A percentile compares a stretch with the other conserved stretches of the same genome.
These are phyloP conservation scores for Cryphonectria naterciae DNA, from an alignment of 2,329 filamentous ascomycete genomes.

Conservation along the genomic window DNA sequence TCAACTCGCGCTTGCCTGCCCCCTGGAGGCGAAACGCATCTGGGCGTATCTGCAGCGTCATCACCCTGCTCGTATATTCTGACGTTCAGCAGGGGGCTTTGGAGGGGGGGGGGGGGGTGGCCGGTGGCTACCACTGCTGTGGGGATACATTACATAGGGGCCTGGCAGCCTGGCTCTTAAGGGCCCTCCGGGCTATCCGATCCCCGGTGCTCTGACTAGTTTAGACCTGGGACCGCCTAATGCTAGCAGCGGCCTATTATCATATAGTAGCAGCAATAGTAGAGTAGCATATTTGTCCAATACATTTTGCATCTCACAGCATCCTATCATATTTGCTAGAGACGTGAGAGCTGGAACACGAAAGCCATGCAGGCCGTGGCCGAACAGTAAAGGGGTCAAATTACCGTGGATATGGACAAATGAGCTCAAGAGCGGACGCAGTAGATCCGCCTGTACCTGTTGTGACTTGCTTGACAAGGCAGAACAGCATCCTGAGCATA, in stretches of 20 bases:
- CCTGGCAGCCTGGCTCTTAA: background rate
- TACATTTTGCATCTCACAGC: background rate
- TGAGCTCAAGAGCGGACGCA: background rate
- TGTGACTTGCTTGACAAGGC: background rate
- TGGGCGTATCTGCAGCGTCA: conserved; percentile 7
- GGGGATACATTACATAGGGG: no score
- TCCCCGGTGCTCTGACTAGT: background rate
- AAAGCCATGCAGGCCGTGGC: background rate
- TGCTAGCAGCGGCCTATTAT: background rate
- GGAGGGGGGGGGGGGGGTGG: no score
- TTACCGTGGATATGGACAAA: background rate
- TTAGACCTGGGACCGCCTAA: background rate
- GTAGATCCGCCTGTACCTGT: background rate
- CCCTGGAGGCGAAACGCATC: conserved; percentile 12
- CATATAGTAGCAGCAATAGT: background rate
- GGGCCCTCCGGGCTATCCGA: background rate
- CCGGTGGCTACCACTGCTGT: background rate
- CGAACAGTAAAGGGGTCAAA: background rate
- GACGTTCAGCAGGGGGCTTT: background rate
- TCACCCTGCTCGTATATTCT: background rate
- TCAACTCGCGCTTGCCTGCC: conserved; percentile 6
- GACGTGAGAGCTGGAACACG: background rate
- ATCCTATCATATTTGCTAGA: background rate
- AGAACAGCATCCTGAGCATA: no score
- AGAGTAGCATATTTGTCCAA: background rate